Percentiles rank a stretch among this genome's conserved stretches.
Conservation (phyloP, 1,284 basidiomycete genomes). For the Papiliotrema nemorosa region DNA sequence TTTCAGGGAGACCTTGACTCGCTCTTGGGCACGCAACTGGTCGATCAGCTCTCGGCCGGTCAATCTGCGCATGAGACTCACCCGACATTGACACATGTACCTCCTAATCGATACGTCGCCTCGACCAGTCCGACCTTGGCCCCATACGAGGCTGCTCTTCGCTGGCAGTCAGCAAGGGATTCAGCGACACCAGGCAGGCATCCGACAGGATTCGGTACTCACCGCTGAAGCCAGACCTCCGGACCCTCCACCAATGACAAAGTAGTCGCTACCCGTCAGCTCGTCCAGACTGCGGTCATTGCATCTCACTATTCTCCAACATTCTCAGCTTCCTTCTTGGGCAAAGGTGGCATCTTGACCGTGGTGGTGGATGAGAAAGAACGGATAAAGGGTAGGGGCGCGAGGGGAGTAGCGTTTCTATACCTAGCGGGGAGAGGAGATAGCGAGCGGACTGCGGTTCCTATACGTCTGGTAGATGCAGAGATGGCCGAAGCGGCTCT, state of each 20-base stretch:
- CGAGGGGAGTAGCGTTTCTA: not conserved
- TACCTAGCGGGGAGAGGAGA: not conserved
- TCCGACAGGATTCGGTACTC: too few species aligned
- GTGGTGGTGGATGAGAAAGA: conserved; percentile 18
- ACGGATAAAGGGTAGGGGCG: conserved; percentile 2
- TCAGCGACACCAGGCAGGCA: too few species aligned
- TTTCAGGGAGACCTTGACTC: not conserved
- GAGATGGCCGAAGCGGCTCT: not conserved
- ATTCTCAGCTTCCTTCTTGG: conserved; percentile 33
- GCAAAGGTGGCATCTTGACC: conserved; percentile 46
- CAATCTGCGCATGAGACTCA: conserved; percentile 25
- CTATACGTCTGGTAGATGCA: not conserved
- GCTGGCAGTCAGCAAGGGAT: conserved; percentile 51
- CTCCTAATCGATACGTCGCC: conserved; percentile 70
- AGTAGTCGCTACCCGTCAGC: conserved; percentile 33
- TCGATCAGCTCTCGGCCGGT: conserved; percentile 1
- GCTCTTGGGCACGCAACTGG: conserved; percentile 84
- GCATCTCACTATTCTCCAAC: conserved; percentile 42
- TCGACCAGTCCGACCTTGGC: conserved; percentile 92
- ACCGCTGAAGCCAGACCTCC: conserved; percentile 50
- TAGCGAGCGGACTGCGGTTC: not conserved
- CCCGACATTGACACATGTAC: conserved; percentile 83
- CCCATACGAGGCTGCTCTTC: conserved; percentile 87
- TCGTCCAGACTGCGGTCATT: not conserved
- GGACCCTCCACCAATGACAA: conserved; percentile 49